Conservation (phyloP, 805 yeast species). For the Saccharomycopsis selenospora region DNA sequence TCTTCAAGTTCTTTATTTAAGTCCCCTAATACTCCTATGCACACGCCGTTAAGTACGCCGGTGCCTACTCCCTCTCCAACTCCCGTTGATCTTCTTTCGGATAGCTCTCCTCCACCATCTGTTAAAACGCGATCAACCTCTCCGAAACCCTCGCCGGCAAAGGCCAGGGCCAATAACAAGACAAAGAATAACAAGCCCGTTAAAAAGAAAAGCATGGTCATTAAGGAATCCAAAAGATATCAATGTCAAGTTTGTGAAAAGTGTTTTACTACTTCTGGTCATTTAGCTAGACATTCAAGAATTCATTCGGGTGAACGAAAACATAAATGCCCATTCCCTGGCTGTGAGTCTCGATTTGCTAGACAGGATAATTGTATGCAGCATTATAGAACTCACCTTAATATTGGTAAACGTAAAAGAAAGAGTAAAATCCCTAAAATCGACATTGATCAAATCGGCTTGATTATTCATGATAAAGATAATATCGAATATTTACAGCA, state of each 20-base stretch:
- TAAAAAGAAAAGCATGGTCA: neutral
- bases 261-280: conserved; percentile 82
- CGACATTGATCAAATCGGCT: neutral
- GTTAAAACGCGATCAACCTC: neutral
- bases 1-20: neutral
- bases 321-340: conserved; percentile 78
- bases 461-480: neutral
- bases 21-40: neutral
- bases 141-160: no score
- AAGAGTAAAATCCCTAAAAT: conserved; percentile 2
- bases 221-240: conserved; percentile 31
- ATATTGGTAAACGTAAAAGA: conserved; percentile 21
- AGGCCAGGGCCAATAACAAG: neutral
- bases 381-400: conserved; percentile 74
- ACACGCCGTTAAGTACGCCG: no score
- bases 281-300: conserved; percentile 80
- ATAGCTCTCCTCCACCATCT: no score
- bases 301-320: conserved; percentile 91
- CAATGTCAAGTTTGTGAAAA: conserved; percentile 51
- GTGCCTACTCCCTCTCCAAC: neutral
- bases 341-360: conserved; percentile 76
- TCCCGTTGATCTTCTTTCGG: neutral
- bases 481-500: neutral
- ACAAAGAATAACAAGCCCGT: neutral
- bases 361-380: conserved; percentile 94